Percentiles rank a stretch among this genome's conserved stretches.
Conservation (phyloP, 2,329 filamentous ascomycete genomes). For the Tolypocladium pustulatum region DNA sequence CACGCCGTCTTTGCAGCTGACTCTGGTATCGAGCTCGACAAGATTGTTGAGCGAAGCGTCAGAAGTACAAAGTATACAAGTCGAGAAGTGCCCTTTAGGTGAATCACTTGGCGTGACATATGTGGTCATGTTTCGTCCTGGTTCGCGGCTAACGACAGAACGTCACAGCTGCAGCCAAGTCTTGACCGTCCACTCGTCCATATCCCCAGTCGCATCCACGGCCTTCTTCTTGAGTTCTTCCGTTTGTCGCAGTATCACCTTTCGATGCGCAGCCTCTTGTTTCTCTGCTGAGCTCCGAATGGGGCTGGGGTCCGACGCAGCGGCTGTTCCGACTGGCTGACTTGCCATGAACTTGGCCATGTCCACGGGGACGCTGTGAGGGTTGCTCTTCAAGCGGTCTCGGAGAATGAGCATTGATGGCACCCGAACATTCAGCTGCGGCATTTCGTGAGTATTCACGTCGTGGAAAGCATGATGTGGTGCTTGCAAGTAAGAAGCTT, state of each 20-base stretch:
- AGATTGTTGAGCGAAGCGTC: not conserved
- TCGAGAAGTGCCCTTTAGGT: too few relatives aligned
- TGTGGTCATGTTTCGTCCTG: not conserved
- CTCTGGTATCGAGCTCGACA: not conserved
- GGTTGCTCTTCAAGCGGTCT: constrained; percentile 19
- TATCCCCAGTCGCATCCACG: constrained; percentile 3
- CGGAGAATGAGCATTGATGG: constrained; percentile 50
- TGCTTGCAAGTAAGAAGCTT: not conserved
- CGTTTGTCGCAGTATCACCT: constrained; percentile 5
- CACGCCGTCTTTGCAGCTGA: too few relatives aligned
- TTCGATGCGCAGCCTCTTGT: constrained; percentile 3
- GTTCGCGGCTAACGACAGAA: not conserved
- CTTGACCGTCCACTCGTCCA: constrained; percentile 8
- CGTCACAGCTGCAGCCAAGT: constrained; percentile 4
- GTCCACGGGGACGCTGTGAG: not conserved
- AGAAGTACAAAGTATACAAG: not conserved
- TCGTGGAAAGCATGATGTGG: not conserved
- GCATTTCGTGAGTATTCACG: not conserved
- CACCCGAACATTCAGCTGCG: constrained; percentile 43
- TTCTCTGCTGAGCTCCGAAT: not conserved
- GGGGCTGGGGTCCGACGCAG: not conserved
- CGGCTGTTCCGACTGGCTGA: not conserved
- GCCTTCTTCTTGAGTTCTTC: constrained; percentile 6
- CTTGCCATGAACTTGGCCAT: not conserved
- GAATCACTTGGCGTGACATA: too few relatives aligned